These are phyloP conservation scores for Arthrinium phaeospermum DNA, from an alignment of 2,329 filamentous ascomycete genomes.

Conservation along the genomic window DNA sequence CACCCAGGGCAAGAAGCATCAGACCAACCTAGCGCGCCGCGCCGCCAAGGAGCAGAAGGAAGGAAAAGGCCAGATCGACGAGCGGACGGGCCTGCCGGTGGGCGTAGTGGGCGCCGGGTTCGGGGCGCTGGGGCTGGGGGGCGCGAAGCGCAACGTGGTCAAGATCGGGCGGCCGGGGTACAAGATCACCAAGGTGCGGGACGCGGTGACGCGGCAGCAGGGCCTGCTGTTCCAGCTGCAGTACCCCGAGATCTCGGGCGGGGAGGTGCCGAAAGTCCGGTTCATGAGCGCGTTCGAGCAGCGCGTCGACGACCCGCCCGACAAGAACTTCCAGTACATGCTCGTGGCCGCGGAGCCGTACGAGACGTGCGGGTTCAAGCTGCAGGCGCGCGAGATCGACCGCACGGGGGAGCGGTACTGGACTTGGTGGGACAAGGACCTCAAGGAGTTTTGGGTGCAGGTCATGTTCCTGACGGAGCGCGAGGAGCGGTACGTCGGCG, in stretches of 20 bases:
- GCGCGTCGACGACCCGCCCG: slow-evolving; percentile 87
- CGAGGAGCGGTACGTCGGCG: slow-evolving; percentile 82
- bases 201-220: slow-evolving; percentile 85
- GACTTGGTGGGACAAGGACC: slow-evolving; percentile 93
- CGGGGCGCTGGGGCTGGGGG: slow-evolving; percentile 58
- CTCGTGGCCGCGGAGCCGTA: slow-evolving; percentile 96
- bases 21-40: slow-evolving; percentile 94
- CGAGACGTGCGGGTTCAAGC: slow-evolving; percentile 95
- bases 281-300: slow-evolving; percentile 99
- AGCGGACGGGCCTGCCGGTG: slow-evolving; percentile 71
- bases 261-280: slow-evolving; percentile 80
- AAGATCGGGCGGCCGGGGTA: slow-evolving; percentile 97
- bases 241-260: slow-evolving; percentile 85
- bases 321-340: slow-evolving; percentile 93
- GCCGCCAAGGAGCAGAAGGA: slow-evolving; percentile 96
- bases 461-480: slow-evolving; percentile 98
- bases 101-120: slow-evolving; percentile 78
- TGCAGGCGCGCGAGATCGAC: slow-evolving; percentile 92
- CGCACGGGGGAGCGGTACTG: slow-evolving; percentile 87
- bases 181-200: slow-evolving; percentile 95
- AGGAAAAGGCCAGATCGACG: slow-evolving; percentile 73
- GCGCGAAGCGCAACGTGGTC: slow-evolving; percentile 80
- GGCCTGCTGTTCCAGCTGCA: slow-evolving; percentile 95
- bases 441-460: slow-evolving; percentile 97
- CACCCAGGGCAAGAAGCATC: slow-evolving; percentile 98